Conservation (phyloP, 208 protist genomes). For the Wallacemonas rigidus region DNA sequence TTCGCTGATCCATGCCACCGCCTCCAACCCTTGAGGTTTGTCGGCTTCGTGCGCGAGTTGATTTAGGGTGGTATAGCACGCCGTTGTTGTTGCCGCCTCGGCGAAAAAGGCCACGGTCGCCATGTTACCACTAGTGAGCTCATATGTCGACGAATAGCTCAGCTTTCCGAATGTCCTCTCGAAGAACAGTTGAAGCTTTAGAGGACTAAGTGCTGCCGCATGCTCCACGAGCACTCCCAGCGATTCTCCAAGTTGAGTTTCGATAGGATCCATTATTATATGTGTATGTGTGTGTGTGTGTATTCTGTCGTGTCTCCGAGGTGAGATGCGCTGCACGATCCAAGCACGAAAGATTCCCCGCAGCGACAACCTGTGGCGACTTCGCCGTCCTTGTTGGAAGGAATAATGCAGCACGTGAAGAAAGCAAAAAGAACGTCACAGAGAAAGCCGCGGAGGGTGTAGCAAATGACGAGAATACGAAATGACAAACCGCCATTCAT, state of each 20-base stretch:
- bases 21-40: conserved; percentile 22
- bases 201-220: conserved; percentile 20
- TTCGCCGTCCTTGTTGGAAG: too few relatives aligned
- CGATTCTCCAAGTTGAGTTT: conserved; percentile 38
- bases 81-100: conserved; percentile 23
- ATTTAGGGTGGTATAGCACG: conserved; percentile 34
- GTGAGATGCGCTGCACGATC: not conserved
- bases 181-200: conserved; percentile 19
- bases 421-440: too few relatives aligned
- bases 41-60: not conserved
- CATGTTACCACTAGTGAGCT: conserved; percentile 33
- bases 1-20: conserved; percentile 75
- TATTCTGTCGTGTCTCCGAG: not conserved
- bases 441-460: too few relatives aligned
- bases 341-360: too few relatives aligned
- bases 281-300: conserved; percentile 7
- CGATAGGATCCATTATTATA: conserved; percentile 19
- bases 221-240: conserved; percentile 48
- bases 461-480: too few relatives aligned
- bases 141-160: conserved; percentile 28
- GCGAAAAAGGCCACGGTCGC: conserved; percentile 42
- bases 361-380: too few relatives aligned
- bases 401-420: too few relatives aligned
- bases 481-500: too few relatives aligned
- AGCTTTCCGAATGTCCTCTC: conserved; percentile 34